A percentile compares a stretch with the other conserved stretches of the same genome.
These are phyloP conservation scores for Mucor racemosus DNA, from an alignment of 371 early-diverging fungal species.

Conservation along the genomic window DNA sequence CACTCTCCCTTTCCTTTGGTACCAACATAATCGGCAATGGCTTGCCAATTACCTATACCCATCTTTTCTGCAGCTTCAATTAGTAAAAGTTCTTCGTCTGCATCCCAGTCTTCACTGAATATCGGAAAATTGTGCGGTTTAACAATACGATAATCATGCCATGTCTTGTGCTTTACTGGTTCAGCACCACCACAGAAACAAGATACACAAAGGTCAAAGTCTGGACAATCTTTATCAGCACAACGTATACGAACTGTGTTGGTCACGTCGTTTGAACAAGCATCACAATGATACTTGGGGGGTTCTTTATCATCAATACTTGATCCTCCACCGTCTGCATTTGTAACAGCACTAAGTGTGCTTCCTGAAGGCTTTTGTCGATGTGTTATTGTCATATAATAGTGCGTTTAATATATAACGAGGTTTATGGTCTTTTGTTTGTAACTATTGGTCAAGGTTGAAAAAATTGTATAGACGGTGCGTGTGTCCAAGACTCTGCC, in stretches of 20 bases:
- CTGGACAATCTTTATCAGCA: slow-evolving; percentile 79
- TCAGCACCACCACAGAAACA: slow-evolving; percentile 93
- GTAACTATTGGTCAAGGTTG: background rate
- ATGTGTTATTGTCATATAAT: slow-evolving; percentile 55
- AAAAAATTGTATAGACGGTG: background rate
- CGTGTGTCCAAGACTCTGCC: too few species aligned
- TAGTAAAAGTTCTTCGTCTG: slow-evolving; percentile 96
- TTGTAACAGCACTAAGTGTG: slow-evolving; percentile 32
- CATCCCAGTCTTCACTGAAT: slow-evolving; percentile 90
- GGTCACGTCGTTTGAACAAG: slow-evolving; percentile 88
- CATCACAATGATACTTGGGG: slow-evolving; percentile 87
- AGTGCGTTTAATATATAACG: background rate
- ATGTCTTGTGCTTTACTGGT: slow-evolving; percentile 80
- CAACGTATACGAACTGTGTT: slow-evolving; percentile 92
- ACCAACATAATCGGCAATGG: slow-evolving; percentile 92
- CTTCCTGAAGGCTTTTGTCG: slow-evolving; percentile 46
- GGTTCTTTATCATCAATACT: slow-evolving; percentile 55
- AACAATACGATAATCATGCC: slow-evolving; percentile 89
- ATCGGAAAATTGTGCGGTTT: slow-evolving; percentile 88
- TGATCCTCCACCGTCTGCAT: slow-evolving; percentile 22
- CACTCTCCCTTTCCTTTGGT: slow-evolving; percentile 89
- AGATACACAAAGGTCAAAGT: slow-evolving; percentile 94
- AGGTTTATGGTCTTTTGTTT: background rate
- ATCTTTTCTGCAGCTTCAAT: slow-evolving; percentile 91
- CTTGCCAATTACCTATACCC: slow-evolving; percentile 98